phyloP scores from a whole-genome alignment of 2,329 filamentous ascomycete genomes.

The Arthrobotrys musiformis region DNA sequence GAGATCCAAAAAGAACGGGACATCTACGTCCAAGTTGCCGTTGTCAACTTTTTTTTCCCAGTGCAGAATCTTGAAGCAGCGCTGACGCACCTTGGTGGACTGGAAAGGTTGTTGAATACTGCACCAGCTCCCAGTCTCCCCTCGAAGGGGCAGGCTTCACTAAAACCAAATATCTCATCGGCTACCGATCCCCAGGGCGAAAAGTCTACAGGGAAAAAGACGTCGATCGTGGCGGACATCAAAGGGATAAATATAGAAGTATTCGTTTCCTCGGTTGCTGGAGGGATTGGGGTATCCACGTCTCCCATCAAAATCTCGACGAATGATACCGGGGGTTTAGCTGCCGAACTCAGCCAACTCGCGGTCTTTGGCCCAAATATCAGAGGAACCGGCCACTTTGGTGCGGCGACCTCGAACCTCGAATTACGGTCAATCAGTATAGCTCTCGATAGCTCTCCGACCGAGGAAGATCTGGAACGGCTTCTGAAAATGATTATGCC shows the following conservation, averaged over 20 bases:
- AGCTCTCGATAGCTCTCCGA: slow-evolving; percentile 78
- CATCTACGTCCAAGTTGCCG: slow-evolving; percentile 78
- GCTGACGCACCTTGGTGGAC: slow-evolving; percentile 85
- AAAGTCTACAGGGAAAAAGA: slow-evolving; percentile 72
- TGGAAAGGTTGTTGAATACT: slow-evolving; percentile 85
- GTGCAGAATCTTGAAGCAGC: slow-evolving; percentile 85
- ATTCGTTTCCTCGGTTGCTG: slow-evolving; percentile 79
- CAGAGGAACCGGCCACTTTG: slow-evolving; percentile 62
- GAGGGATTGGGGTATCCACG: slow-evolving; percentile 80
- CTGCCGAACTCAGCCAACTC: slow-evolving; percentile 79
- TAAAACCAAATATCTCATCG: slow-evolving; percentile 65
- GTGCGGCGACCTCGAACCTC: slow-evolving; percentile 71
- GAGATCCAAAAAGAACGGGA: slow-evolving; percentile 66
- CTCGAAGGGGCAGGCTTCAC: slow-evolving; percentile 60
- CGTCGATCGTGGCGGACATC: slow-evolving; percentile 68
- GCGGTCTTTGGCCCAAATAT: slow-evolving; percentile 74
- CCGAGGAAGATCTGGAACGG: slow-evolving; percentile 81
- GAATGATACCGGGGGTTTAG: slow-evolving; percentile 77
- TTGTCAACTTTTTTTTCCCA: slow-evolving; percentile 79
- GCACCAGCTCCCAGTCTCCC: slow-evolving; percentile 60
- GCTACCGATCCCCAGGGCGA: slow-evolving; percentile 67
- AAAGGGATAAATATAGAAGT: slow-evolving; percentile 80
- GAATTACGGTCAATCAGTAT: slow-evolving; percentile 75
- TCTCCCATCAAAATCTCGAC: slow-evolving; percentile 74
- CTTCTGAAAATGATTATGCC: slow-evolving; percentile 88